phyloP scores from a whole-genome alignment of 148 eudicot species.

The Rhododendron molle region DNA sequence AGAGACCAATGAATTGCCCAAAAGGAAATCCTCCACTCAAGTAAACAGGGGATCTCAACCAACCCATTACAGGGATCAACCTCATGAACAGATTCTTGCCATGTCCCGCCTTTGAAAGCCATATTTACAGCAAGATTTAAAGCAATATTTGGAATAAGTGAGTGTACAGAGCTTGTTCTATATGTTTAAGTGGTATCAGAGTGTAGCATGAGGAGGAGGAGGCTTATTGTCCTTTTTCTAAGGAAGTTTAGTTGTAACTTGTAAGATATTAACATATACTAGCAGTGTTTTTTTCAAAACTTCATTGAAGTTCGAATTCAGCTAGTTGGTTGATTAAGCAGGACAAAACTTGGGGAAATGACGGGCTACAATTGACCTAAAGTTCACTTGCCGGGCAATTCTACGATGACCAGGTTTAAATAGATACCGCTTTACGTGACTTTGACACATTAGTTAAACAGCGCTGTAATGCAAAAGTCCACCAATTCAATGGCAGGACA shows the following conservation, averaged over 20 bases:
- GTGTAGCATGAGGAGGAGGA: not conserved
- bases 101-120: slow-evolving; percentile 38
- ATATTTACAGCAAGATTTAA: not conserved
- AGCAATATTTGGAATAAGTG: not conserved
- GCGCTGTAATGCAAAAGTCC: no score
- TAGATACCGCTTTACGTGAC: not conserved
- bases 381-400: no score
- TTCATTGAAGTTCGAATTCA: not conserved
- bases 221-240: not conserved
- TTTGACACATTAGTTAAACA: not conserved
- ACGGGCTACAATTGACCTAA: no score
- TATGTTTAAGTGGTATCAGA: not conserved
- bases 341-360: not conserved
- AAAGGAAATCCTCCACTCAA: slow-evolving; percentile 9
- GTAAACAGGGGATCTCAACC: slow-evolving; percentile 1
- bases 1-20: not conserved
- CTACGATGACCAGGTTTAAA: not conserved
- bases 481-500: no score
- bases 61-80: slow-evolving; percentile 9
- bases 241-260: not conserved
- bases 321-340: not conserved
- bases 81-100: slow-evolving; percentile 22
- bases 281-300: not conserved
- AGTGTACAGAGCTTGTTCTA: not conserved
- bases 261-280: not conserved